These are phyloP conservation scores for Pyrenochaeta sp. DNA, from an alignment of 2,329 filamentous ascomycete genomes.

Conservation along the genomic window DNA sequence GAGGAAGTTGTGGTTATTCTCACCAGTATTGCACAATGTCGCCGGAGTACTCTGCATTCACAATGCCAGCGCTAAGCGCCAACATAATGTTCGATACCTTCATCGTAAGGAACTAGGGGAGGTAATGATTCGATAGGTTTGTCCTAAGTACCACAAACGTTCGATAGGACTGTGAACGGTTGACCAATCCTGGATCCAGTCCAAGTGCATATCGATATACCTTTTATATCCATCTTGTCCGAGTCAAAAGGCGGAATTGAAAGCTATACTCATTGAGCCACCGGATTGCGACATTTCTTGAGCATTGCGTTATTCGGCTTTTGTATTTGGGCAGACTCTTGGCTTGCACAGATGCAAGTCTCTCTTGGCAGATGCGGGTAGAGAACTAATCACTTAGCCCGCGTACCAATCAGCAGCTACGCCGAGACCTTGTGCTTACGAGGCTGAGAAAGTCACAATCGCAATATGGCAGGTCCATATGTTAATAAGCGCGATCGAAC, in stretches of 20 bases:
- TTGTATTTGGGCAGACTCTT: conserved; percentile 1
- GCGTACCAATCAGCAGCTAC: neutral
- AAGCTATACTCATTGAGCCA: neutral
- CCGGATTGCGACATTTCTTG: conserved; percentile 1
- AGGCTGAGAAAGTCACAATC: neutral
- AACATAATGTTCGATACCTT: conserved; percentile 37
- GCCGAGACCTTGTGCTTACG: neutral
- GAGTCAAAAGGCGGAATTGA: neutral
- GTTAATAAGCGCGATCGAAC: no score
- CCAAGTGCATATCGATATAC: neutral
- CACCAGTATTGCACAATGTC: conserved; percentile 34
- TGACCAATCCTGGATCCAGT: neutral
- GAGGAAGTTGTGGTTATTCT: neutral
- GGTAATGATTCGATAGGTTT: neutral
- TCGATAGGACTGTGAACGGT: neutral
- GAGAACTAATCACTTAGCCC: neutral
- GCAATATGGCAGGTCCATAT: neutral
- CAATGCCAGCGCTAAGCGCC: conserved; percentile 7
- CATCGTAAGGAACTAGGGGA: neutral
- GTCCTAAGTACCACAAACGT: neutral
- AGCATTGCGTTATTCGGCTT: neutral
- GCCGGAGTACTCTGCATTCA: conserved; percentile 19
- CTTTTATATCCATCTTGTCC: neutral
- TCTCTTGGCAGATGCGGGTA: neutral
- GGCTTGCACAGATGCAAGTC: neutral